Evolutionary conservation across 2,329 filamentous ascomycete genomes (phyloP).

Genomic region (Lecanicillium sp.): DNA sequence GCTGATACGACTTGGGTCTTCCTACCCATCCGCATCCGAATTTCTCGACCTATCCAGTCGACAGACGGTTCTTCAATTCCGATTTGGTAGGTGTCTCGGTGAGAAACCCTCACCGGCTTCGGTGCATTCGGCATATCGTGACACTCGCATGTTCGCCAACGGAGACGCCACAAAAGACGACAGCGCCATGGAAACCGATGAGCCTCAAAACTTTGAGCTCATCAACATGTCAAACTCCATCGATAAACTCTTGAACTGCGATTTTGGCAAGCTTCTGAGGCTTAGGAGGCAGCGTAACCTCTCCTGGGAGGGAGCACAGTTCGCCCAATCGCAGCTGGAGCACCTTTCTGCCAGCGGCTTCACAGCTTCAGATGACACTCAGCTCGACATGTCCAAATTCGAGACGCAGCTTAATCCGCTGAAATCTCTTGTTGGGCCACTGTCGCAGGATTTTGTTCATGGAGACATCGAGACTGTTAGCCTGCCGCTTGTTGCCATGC

Average conservation of each 20-base stretch:
- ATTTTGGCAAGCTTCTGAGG: neutral
- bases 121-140: conserved; percentile 45
- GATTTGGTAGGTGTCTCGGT: conserved; percentile 61
- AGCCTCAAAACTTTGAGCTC: neutral
- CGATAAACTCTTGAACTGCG: neutral
- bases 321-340: neutral
- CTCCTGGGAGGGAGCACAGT: conserved; percentile 16
- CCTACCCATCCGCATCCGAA: conserved; percentile 55
- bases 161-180: neutral
- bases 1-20: conserved; percentile 57
- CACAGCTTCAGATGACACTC: neutral
- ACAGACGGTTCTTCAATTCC: conserved; percentile 43
- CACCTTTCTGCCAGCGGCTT: neutral
- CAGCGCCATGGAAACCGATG: neutral
- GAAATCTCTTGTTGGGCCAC: neutral
- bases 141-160: conserved; percentile 8
- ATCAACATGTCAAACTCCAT: conserved; percentile 10
- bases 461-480: conserved; percentile 34
- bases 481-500: conserved; percentile 56
- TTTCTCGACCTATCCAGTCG: conserved; percentile 37
- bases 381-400: neutral
- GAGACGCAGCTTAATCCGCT: no score
- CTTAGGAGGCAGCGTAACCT: neutral
- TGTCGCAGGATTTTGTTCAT: conserved; percentile 26
- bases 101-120: conserved; percentile 63